Conservation (phyloP, 1,284 basidiomycete genomes). For the Cryptococcus sp. region DNA sequence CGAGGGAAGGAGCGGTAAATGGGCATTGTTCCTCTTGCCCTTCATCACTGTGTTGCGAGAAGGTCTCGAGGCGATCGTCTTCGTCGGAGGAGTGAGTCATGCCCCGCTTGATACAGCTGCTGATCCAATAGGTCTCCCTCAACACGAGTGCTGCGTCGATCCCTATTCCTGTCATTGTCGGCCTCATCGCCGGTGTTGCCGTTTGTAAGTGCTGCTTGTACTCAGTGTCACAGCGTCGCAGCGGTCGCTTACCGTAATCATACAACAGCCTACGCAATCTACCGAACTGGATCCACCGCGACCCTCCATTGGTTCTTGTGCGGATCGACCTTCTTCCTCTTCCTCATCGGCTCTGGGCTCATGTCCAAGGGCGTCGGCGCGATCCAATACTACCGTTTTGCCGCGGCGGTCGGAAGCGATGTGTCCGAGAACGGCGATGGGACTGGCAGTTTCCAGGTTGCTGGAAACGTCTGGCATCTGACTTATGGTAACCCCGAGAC, state of each 20-base stretch:
- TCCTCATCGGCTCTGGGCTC: slow-evolving; percentile 88
- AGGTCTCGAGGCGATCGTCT: slow-evolving; percentile 89
- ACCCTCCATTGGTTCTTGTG: slow-evolving; percentile 73
- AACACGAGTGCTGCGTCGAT: slow-evolving; percentile 77
- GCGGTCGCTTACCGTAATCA: too few species aligned
- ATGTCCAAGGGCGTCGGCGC: slow-evolving; percentile 69
- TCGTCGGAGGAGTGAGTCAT: slow-evolving; percentile 75
- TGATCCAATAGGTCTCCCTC: slow-evolving; percentile 64
- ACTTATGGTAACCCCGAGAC: slow-evolving; percentile 74
- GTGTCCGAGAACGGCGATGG: slow-evolving; percentile 67
- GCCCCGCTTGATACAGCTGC: neutral
- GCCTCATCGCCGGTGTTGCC: slow-evolving; percentile 71
- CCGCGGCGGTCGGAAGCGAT: slow-evolving; percentile 65
- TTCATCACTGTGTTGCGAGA: slow-evolving; percentile 88
- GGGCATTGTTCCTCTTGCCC: slow-evolving; percentile 83
- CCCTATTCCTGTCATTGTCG: slow-evolving; percentile 83
- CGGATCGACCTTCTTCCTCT: slow-evolving; percentile 81
- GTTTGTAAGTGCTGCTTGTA: slow-evolving; percentile 53
- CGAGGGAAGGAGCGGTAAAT: slow-evolving; percentile 62
- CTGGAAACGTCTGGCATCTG: slow-evolving; percentile 73
- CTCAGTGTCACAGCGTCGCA: too few species aligned
- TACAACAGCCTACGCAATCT: slow-evolving; percentile 47
- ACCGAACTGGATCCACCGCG: slow-evolving; percentile 53
- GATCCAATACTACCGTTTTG: slow-evolving; percentile 65
- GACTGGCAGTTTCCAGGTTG: slow-evolving; percentile 64